Percentiles rank a stretch among this genome's conserved stretches.
phyloP scores from a whole-genome alignment of 495 filamentous ascomycete genomes.

The Cenococcum geophilum region DNA sequence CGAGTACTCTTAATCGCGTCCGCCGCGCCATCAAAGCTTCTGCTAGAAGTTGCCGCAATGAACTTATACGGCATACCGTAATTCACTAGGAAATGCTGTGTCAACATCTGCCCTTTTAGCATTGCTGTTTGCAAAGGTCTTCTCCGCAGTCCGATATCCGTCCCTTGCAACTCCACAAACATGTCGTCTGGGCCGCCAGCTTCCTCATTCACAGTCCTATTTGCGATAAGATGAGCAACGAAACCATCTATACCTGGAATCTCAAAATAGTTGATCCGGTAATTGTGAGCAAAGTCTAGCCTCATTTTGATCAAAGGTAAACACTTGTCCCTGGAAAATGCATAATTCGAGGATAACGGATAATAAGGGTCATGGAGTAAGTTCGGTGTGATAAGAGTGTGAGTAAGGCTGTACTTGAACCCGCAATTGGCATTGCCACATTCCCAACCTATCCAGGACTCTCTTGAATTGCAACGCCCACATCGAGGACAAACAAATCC shows the following conservation, averaged over 20 bases:
- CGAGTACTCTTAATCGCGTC: constrained; percentile 51
- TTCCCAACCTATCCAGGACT: constrained; percentile 58
- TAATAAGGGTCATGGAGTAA: constrained; percentile 38
- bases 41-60: constrained; percentile 60
- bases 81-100: constrained; percentile 65
- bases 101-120: constrained; percentile 44
- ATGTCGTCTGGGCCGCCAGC: constrained; percentile 57
- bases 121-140: constrained; percentile 1
- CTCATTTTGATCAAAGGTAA: constrained; percentile 38
- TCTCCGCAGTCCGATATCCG: constrained; percentile 44
- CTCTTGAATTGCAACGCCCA: constrained; percentile 54
- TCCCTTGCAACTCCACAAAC: constrained; percentile 54
- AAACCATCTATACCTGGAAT: constrained; percentile 46
- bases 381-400: constrained; percentile 39
- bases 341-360: constrained; percentile 20
- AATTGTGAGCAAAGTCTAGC: constrained; percentile 35
- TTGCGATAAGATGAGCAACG: constrained; percentile 59
- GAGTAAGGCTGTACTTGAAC: constrained; percentile 39
- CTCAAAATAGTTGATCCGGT: constrained; percentile 35
- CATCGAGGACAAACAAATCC: constrained; percentile 75
- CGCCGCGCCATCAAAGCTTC: constrained; percentile 56
- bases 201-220: constrained; percentile 44
- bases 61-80: constrained; percentile 86
- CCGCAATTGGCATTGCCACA: constrained; percentile 52
- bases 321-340: constrained; percentile 20